Base-by-base conservation (phyloP, 768 basidiomycete species). In the Phanerodontia chrysosporium region DNA sequence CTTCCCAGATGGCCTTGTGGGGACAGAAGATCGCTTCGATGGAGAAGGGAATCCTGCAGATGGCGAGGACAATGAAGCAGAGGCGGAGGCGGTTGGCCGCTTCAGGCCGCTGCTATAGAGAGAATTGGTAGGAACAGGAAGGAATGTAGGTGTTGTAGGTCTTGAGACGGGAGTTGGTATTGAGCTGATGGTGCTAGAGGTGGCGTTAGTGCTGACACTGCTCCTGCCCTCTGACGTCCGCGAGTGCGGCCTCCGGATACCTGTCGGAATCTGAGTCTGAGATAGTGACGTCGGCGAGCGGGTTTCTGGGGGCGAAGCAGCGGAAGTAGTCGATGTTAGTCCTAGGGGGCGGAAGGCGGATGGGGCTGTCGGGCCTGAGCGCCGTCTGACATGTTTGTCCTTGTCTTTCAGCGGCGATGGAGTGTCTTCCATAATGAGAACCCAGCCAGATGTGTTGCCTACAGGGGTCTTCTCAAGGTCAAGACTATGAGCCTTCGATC, bases 371-470 rank as follows among this genome's bases (percentile, higher is more conserved):
- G 89, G 87, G 62, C 39, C 39, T 18, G 86, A 83, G 36, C 81
- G 70, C 65, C 87, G 78, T 58, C 87, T 77, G 59, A 78, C 75
- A 66, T 84, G 83, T 60, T 80, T 78, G 55, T 79, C 79, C 61
- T 76, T 74, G 48, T 80, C 76, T 69, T 83, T 87, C 29, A 76
- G 76, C 22, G 87, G 88, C 16, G 85, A 85, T 24, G 90, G 87
- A 1, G 87, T 86, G 67, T 92, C 91, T 63, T 92, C 91, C 90
- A 92, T 91, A 51, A 93, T 90, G 36, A 93, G 81, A 44, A 93
- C 90, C 90, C 90, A 93, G 56, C 90, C 90, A 36, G 89, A 83
- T 12, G 85, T 75, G 65, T 90, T 89, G 22, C 79, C 82, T 30
- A 71, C 75, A 45, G 80, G 75, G 42, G 77, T 81, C 53, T 67